Base-by-base conservation (phyloP, 768 basidiomycete species). In the Pulveroboletus sp. region DNA sequence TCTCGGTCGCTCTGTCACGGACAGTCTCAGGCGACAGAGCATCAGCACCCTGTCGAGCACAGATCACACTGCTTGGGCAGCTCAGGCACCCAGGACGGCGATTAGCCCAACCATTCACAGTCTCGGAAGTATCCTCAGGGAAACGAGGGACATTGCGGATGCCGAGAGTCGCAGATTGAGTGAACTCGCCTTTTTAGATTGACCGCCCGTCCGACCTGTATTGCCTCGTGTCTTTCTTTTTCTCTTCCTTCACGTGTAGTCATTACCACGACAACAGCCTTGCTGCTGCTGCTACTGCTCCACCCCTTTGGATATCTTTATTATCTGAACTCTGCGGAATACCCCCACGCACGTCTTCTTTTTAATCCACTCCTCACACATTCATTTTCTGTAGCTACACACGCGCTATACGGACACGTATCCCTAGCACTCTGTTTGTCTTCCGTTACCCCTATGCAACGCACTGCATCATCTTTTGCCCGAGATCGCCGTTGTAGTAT, bases 161-260 rank as follows among this genome's bases (percentile, higher is more conserved):
- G 82, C 80, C 11, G 87, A 90, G 72, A 76, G 73, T 53, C 70
- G 85, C 65, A 69, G 84, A 64, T 69, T 87, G 72, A 81, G 82
- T 37, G 87, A 90, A 70, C 62, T 86, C 58, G 85, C 85, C 45
- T 90, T 88, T 61, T 66, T 85, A 60, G 55, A 68, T 53, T 68
- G 64, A 68, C 50, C 25, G 44, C 19, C 35, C 46, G 13, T 38
- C 41, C 29, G 20, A 20, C 27, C 14, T 37, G 24, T 31, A 20
- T 31, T 36, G 27, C 31, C 12, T 47, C 31, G 6, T 33, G 17
- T 24, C 39, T 38, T 24, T 41, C 35, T 47, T 31, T 41, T 37
- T 44, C 24, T 25, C n/a, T 38, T 45, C 10, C 46, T 43, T 35
- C 45, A 35, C 49, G 40, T 47, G 45, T 45, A 35, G n/a, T 19